These are phyloP conservation scores for Aureobasidium sp. DNA, from an alignment of 2,329 filamentous ascomycete genomes.

Conservation along the genomic window DNA sequence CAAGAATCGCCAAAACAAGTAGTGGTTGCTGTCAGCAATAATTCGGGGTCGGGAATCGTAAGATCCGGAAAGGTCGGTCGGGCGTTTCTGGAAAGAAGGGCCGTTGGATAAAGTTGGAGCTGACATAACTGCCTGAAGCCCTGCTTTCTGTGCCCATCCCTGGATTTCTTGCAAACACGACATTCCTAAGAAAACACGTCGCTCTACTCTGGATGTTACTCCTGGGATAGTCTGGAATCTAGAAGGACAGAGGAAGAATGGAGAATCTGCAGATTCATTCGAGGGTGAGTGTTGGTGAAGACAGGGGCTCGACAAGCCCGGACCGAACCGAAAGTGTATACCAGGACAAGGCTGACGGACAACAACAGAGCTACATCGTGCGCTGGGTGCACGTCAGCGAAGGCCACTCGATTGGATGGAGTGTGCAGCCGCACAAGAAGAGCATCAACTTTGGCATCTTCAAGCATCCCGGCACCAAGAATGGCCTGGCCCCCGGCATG, in stretches of 20 bases:
- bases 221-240: background rate
- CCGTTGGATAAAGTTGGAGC: background rate
- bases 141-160: background rate
- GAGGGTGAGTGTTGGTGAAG: conserved; percentile 5
- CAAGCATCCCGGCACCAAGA: conserved; percentile 79
- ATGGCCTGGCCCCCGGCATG: conserved; percentile 38
- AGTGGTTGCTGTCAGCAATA: background rate
- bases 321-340: conserved; percentile 11
- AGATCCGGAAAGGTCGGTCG: conserved; percentile 3
- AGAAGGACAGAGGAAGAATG: background rate
- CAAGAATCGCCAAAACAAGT: background rate
- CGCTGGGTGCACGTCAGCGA: conserved; percentile 92
- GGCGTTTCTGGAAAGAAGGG: background rate
- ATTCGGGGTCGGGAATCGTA: background rate
- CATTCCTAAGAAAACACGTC: background rate
- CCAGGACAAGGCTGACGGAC: background rate
- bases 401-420: conserved; percentile 93
- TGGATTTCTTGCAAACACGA: background rate
- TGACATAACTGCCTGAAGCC: background rate
- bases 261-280: conserved; percentile 16
- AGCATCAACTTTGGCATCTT: conserved; percentile 98
- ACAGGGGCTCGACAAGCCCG: background rate
- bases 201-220: background rate
- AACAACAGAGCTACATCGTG: conserved; percentile 83
- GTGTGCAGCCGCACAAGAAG: conserved; percentile 94